Evolutionary conservation across 139 green algal genomes (phyloP), one percentile per base, ranked within the genome.

Genomic region (Coelastrella sp.): DNA sequence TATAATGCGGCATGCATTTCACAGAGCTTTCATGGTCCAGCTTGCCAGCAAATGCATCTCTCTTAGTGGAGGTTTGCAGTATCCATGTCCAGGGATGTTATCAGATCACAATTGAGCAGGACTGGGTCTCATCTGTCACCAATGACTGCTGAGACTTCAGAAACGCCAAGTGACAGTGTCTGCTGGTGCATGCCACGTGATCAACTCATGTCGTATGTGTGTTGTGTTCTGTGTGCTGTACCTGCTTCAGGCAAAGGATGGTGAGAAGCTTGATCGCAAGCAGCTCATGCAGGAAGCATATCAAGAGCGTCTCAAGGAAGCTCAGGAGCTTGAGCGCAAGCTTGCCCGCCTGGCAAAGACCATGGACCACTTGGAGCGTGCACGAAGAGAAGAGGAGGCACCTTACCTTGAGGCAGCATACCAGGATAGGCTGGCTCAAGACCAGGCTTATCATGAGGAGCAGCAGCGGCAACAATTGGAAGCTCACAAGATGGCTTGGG

Each of bases 311-410:
- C 85, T 97, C 64, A 95, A 95, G 78, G 91, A 95, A 87, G 69
- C 53, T 5, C 79, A 91, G 88, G 96, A 99, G 89, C 79, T 96
- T 84, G 96, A 97, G 89, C 91, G 92, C 76, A 95, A 96, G 87
- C 89, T 98, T 64, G 50, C 87, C 9, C 92, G 91, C 53, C 79
- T 95, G 53, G 90, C 90, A 19, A 93, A 89, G 79, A 88, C 91
- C 81, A 94, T 98, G 96, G 97, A 99, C 91, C 94, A 99, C 89
- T 63, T 99, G 81, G 97, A 99, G 92, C 92, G 97, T 1, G 97
- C 97, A 0, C 87, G 90, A 0, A 91, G 97, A 34, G 96, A 99
- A 93, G 95, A 98, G 89, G 96, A 99, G 93, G 89, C 89, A 4
- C 92, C 94, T 4, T 89, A 94, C 32, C 86, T 96, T 27, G 88